Evolutionary conservation across 75 land plant species (phyloP), one percentile per base, ranked within the genome.

Genomic region (Azolla pinnata): DNA sequence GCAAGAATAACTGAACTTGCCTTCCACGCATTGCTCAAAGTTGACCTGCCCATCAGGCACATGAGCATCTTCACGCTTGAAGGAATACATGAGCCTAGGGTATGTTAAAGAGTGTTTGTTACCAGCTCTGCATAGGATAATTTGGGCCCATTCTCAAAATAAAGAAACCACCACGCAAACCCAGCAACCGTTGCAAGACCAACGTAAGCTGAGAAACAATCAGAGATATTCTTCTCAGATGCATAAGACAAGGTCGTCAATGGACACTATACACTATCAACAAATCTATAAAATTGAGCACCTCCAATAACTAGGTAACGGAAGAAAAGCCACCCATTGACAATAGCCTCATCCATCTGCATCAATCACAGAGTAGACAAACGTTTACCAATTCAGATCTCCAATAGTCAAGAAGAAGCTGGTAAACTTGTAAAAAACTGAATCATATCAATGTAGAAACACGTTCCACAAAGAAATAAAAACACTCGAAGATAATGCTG

Each of bases 281-380:
- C 14, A 8, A 8, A 38, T 38, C 14, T 14, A 8, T 46, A 17
- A 25, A 24, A 46, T 75, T n/a, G n/a, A n/a, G n/a, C n/a, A 88
- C 98, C 98, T 75, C 98, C 98, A 62, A 93, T 81, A 4, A 93
- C 96, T 57, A 93, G 70, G 64, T 88, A 93, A 26, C 96, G 96
- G 67, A 93, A 93, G 69, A 93, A 93, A 48, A 93, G 70, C 98
- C 98, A 93, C 20, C 98, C 90, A 77, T 73, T 93, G 2, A 93
- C 98, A 33, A 93, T 92, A 42, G 98, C 86, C 75, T 93, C 98
- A 66, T 67, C 79, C 60, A 89, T 76, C 98, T 93, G 87, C 42
- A 73, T 10, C 38, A 20, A 29, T 33, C n/a, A n/a, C n/a, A n/a
- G n/a, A n/a, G n/a, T n/a, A n/a, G n/a, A n/a, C n/a, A n/a, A n/a